phyloP scores from a whole-genome alignment of 257 asterid genomes.

The Solanum lycopersicoides region DNA sequence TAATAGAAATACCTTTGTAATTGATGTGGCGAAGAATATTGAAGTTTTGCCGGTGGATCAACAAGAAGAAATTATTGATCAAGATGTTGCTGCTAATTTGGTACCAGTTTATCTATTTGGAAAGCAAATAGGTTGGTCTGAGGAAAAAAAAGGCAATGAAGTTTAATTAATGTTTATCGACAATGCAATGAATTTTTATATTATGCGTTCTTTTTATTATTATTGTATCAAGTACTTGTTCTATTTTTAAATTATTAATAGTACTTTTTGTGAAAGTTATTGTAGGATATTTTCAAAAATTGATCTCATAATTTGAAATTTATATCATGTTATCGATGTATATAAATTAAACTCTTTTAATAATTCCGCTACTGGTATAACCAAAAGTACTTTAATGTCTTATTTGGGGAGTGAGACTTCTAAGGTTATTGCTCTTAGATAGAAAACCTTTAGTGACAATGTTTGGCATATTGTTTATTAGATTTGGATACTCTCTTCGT shows the following conservation, averaged over 20 bases:
- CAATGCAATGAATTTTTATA: no score
- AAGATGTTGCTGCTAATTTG: not conserved
- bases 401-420: not conserved
- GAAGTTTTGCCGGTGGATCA: not conserved
- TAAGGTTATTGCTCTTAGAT: not conserved
- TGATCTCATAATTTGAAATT: not conserved
- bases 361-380: not conserved
- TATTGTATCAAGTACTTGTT: not conserved
- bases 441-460: not conserved
- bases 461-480: not conserved
- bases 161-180: not conserved
- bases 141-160: not conserved
- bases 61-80: not conserved
- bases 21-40: not conserved
- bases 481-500: not conserved
- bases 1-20: not conserved
- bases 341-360: not conserved
- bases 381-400: not conserved
- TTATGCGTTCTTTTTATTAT: no score
- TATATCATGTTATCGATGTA: not conserved
- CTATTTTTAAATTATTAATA: no score
- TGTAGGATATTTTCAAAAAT: not conserved
- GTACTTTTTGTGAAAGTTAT: not conserved
- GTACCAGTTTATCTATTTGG: not conserved
- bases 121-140: not conserved